These are phyloP conservation scores for Lactifluus volemus DNA, from an alignment of 768 basidiomycete genomes.

Conservation along the genomic window DNA sequence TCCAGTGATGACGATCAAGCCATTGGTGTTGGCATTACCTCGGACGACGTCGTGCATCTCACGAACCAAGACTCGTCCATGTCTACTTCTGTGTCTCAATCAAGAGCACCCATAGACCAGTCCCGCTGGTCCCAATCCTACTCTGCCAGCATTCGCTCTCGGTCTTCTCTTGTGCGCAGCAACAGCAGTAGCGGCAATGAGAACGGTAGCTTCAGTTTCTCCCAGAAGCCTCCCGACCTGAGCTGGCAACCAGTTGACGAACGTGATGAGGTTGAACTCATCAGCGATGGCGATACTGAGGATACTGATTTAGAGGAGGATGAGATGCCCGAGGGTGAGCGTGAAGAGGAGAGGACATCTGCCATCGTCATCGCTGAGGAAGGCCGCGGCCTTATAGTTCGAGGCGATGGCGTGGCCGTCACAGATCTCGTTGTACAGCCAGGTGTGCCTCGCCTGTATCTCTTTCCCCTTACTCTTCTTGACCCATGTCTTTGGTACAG, in stretches of 20 bases:
- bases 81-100: slow-evolving; percentile 38
- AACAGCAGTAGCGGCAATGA: slow-evolving; percentile 34
- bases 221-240: slow-evolving; percentile 63
- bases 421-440: slow-evolving; percentile 55
- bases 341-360: slow-evolving; percentile 63
- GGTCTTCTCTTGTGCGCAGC: slow-evolving; percentile 59
- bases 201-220: slow-evolving; percentile 35
- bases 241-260: slow-evolving; percentile 69
- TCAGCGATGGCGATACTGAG: slow-evolving; percentile 46
- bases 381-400: slow-evolving; percentile 76
- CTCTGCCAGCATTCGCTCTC: slow-evolving; percentile 53
- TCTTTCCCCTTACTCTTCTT: not conserved
- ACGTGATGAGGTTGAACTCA: slow-evolving; percentile 52
- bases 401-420: slow-evolving; percentile 54
- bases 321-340: slow-evolving; percentile 32
- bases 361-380: slow-evolving; percentile 76
- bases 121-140: slow-evolving; percentile 69
- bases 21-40: slow-evolving; percentile 49
- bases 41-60: slow-evolving; percentile 57
- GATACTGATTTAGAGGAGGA: slow-evolving; percentile 40
- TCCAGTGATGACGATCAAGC: slow-evolving; percentile 50
- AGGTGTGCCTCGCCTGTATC: slow-evolving; percentile 41
- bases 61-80: slow-evolving; percentile 43
- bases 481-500: slow-evolving; percentile 32
- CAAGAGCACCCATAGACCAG: slow-evolving; percentile 50